phyloP scores from a whole-genome alignment of 345 rosid species.

The Balakata baccata region DNA sequence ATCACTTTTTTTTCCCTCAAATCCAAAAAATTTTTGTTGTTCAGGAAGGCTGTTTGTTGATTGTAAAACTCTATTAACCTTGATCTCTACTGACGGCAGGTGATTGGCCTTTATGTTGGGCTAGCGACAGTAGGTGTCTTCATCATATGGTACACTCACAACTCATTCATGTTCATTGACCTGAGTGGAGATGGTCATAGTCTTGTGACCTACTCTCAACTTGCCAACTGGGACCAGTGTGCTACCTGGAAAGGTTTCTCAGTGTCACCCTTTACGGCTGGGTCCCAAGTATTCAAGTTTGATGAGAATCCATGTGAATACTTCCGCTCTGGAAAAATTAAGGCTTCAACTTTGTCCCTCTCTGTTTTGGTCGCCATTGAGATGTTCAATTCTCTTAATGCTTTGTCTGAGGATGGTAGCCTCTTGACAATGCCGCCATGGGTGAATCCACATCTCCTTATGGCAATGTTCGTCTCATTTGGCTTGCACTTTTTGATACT shows the following conservation, averaged over 20 bases:
- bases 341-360: conserved; percentile 86
- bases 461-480: conserved; percentile 79
- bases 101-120: conserved; percentile 91
- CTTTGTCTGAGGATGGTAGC: conserved; percentile 87
- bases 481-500: conserved; percentile 84
- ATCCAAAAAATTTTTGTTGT: background rate
- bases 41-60: background rate
- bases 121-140: conserved; percentile 89
- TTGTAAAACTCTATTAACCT: background rate
- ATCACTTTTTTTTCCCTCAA: background rate
- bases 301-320: conserved; percentile 76
- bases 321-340: conserved; percentile 76
- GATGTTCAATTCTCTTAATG: conserved; percentile 96
- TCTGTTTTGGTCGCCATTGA: conserved; percentile 90
- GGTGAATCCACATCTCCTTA: conserved; percentile 86
- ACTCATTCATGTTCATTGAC: conserved; percentile 72
- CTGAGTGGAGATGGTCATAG: conserved; percentile 91
- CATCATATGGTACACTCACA: conserved; percentile 87
- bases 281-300: conserved; percentile 47
- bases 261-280: conserved; percentile 73
- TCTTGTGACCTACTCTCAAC: conserved; percentile 77
- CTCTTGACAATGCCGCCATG: conserved; percentile 91
- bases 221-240: conserved; percentile 80
- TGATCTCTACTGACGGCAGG: conserved; percentile 37
- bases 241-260: conserved; percentile 67